Evolutionary conservation across 108 stramenopile species (phyloP), one percentile per base, ranked within the genome.

Genomic region (Cyclotella choctawhatcheeana): DNA sequence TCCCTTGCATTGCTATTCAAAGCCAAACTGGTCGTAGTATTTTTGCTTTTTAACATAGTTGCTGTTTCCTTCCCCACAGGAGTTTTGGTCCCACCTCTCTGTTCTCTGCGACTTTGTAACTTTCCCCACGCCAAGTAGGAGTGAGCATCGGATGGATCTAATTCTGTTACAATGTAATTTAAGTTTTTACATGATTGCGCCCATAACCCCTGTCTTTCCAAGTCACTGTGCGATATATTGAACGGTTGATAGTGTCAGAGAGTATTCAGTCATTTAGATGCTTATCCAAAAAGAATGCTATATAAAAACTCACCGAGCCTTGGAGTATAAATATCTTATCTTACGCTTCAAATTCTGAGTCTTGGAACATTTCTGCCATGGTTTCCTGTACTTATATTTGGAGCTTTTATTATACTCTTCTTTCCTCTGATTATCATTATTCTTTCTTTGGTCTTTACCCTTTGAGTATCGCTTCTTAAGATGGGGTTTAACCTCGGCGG

Each of bases 101-200:
- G 27, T 62, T 88, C 85, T 50, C 89, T 58, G 13, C 89, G 72
- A 27, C 86, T 85, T 63, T 88, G 70, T 35, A 92, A 73, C 59
- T 83, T 74, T 1, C 85, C 93, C 65, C 90, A 61, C 0, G 90
- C 90, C 32, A 94, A 72, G 64, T 94, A 86, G 45, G 76, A 82
- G 56, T 92, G 86, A 24, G 89, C 82, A 77, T 94, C 90, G 0
- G 30, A 50, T 0, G 88, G 81, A 58, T 88, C 86, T 12, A 80
- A 54, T 0, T 66, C 55, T 17, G 58, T 58, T 10, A 94, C 63
- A 55, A 94, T 90, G 61, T 80, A 26, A 10, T 73, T 33, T 22
- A 67, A 35, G 21, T 13, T 52, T 53, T 53, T 51, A 21, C 65
- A 53, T 51, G 65, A 52, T 67, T 67, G 47, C 35, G 45, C 32